These are phyloP conservation scores for Peronospora destructor DNA, from an alignment of 352 stramenopile genomes.

Conservation along the genomic window DNA sequence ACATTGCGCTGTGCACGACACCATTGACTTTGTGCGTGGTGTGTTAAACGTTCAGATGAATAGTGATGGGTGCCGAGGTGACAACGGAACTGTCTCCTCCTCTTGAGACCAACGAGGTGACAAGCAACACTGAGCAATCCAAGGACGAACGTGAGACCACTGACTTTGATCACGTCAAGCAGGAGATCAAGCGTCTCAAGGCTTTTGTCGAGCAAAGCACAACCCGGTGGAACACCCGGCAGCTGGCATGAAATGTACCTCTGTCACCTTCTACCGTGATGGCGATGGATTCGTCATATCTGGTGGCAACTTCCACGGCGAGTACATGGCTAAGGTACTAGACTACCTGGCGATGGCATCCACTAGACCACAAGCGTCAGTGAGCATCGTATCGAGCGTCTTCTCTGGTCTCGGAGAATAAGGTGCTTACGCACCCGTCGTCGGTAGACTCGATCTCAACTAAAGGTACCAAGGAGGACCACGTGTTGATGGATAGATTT, in stretches of 20 bases:
- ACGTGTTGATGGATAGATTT: conserved; percentile 90
- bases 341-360: conserved; percentile 84
- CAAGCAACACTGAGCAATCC: conserved; percentile 5
- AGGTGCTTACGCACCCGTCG: conserved; percentile 81
- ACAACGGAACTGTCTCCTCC: conserved; percentile 49
- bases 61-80: conserved; percentile 67
- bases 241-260: conserved; percentile 68
- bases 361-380: conserved; percentile 81
- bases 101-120: conserved; percentile 15
- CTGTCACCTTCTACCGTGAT: conserved; percentile 75
- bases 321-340: too few species aligned
- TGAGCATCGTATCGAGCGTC: conserved; percentile 80
- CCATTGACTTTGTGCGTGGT: conserved; percentile 76
- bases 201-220: conserved; percentile 45
- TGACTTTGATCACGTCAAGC: conserved; percentile 70
- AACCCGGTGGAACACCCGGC: conserved; percentile 32
- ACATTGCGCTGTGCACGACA: conserved; percentile 87
- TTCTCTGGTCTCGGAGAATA: conserved; percentile 87
- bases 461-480: conserved; percentile 83
- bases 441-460: conserved; percentile 88
- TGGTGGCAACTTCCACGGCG: conserved; percentile 87
- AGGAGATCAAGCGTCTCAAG: conserved; percentile 72
- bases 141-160: conserved; percentile 35
- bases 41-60: conserved; percentile 89
- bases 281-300: conserved; percentile 83